Conservation (phyloP, 306 rosid genomes). For the Cyamopsis tetragonoloba region DNA sequence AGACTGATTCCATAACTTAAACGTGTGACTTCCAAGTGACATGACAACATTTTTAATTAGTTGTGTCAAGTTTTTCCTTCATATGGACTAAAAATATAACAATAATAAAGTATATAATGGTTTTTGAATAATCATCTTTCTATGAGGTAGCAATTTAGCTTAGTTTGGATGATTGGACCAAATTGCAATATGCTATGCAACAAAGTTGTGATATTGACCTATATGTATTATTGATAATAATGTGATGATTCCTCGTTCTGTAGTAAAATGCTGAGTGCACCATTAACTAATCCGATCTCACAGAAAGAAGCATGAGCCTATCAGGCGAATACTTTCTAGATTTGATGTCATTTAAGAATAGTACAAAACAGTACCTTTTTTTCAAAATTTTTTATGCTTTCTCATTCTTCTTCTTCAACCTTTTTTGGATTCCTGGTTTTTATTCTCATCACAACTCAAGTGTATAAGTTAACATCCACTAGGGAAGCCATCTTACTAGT, state of each 20-base stretch:
- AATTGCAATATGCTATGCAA: background rate
- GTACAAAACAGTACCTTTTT: constrained; percentile 28
- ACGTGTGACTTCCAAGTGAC: too few relatives aligned
- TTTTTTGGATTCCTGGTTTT: constrained; percentile 48
- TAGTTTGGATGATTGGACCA: background rate
- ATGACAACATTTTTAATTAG: too few relatives aligned
- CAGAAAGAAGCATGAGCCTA: constrained; percentile 2
- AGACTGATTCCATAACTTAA: too few relatives aligned
- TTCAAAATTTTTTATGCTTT: constrained; percentile 41
- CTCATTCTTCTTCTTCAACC: constrained; percentile 32
- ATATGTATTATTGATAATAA: constrained; percentile 16
- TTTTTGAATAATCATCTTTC: too few relatives aligned
- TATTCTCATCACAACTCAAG: constrained; percentile 23
- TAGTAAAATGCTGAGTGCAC: constrained; percentile 9
- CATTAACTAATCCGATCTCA: constrained; percentile 21
- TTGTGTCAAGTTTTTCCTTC: too few relatives aligned
- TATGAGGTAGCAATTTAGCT: too few relatives aligned
- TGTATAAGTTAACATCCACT: background rate
- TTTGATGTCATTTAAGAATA: constrained; percentile 26
- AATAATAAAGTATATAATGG: too few relatives aligned
- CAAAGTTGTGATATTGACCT: constrained; percentile 36
- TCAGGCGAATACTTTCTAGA: constrained; percentile 8
- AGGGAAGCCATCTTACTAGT: background rate
- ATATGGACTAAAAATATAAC: too few relatives aligned
- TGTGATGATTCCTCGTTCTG: constrained; percentile 19